These are phyloP conservation scores for Mortierella antarctica DNA, from an alignment of 192 early-diverging fungal genomes.

Conservation along the genomic window DNA sequence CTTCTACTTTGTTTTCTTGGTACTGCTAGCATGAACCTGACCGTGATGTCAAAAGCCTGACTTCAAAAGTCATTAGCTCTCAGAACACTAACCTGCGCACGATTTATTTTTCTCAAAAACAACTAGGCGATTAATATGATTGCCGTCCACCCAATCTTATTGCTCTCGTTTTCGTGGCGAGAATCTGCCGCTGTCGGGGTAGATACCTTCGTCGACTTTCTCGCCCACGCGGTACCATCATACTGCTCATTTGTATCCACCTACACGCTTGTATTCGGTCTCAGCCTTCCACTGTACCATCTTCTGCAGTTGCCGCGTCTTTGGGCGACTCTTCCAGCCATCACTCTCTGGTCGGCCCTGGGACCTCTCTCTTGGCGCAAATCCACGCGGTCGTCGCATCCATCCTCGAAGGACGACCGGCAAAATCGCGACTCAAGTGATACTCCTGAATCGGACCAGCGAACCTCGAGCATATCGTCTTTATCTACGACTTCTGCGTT, in stretches of 20 bases:
- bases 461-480: neutral
- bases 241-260: conserved; percentile 37
- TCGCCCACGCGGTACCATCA: conserved; percentile 33
- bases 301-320: conserved; percentile 28
- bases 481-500: neutral
- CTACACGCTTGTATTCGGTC: conserved; percentile 16
- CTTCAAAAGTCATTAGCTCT: too few species aligned
- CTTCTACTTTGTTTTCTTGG: conserved; percentile 23
- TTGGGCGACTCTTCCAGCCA: conserved; percentile 17
- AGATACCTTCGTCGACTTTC: conserved; percentile 3
- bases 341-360: conserved; percentile 29
- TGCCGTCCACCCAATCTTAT: conserved; percentile 13
- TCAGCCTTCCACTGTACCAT: conserved; percentile 13
- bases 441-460: neutral
- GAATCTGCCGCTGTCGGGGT: neutral
- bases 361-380: conserved; percentile 40
- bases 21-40: neutral
- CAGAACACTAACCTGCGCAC: too few species aligned
- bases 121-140: conserved; percentile 12
- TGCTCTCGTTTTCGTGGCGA: conserved; percentile 26
- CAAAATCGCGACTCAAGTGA: neutral
- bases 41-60: too few species aligned
- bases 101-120: neutral
- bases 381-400: neutral
- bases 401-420: neutral